These are phyloP conservation scores for Neodidymelliopsis sp. DNA, from an alignment of 2,329 filamentous ascomycete genomes.

Conservation along the genomic window DNA sequence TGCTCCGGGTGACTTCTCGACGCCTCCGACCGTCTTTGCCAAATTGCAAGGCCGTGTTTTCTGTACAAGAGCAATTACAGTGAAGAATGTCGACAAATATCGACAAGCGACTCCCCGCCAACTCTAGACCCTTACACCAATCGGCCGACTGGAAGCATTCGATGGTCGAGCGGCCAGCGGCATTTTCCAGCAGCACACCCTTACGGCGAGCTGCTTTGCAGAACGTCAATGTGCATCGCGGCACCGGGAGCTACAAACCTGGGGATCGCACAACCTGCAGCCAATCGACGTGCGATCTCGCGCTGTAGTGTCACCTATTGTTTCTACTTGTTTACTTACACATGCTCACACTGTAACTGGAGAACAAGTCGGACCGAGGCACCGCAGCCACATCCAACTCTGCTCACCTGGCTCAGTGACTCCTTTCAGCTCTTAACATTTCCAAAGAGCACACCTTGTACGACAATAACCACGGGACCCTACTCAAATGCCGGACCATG, in stretches of 20 bases:
- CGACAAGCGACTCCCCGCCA: too few species aligned
- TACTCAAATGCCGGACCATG: neutral
- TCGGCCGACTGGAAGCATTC: constrained; percentile 9
- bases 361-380: constrained; percentile 23
- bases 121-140: constrained; percentile 20
- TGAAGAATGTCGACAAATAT: constrained; percentile 17
- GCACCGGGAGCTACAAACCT: constrained; percentile 26
- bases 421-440: too few species aligned
- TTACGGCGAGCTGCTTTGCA: constrained; percentile 15
- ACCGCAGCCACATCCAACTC: neutral
- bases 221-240: constrained; percentile 29
- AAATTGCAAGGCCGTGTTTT: neutral
- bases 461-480: constrained; percentile 5
- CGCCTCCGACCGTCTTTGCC: constrained; percentile 1
- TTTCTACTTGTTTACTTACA: too few species aligned
- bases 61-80: neutral
- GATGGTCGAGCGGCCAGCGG: constrained; percentile 17
- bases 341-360: constrained; percentile 15
- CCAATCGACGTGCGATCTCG: constrained; percentile 20
- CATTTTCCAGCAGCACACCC: constrained; percentile 26
- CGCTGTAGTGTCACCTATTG: too few species aligned
- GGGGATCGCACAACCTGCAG: constrained; percentile 23
- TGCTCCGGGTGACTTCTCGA: constrained; percentile 5
- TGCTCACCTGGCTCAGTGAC: too few species aligned
- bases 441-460: too few species aligned